Evolutionary conservation across 2,329 filamentous ascomycete species (phyloP), one percentile per base, ranked within the genome.

Genomic region (Epichloe brachyelytri): DNA sequence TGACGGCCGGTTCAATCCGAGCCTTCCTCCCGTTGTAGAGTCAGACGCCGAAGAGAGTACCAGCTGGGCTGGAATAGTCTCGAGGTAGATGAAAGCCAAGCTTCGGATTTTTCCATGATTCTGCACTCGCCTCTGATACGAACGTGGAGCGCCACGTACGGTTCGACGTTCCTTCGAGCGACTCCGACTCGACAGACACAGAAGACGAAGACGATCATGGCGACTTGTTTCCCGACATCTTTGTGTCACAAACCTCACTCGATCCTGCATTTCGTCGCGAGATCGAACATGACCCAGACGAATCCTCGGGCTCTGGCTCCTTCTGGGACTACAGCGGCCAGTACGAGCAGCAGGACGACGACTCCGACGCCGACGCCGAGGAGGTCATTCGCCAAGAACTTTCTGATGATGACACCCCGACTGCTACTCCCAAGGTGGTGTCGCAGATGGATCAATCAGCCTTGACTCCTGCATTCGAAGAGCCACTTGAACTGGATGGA

Each of bases 141-240:
- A 58, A 62, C 38, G 56, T 66, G 10, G 71, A 77, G 56, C 80
- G 85, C 53, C 84, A 84, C 57, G 87, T 93, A 43, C 86, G 85
- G 59, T 93, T 93, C 60, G 76, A 82, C 49, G 74, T 83, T 40
- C 76, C 82, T 52, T 75, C 77, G 53, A 83, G 83, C 51, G 83
- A 87, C 58, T 85, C 78, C 50, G 78, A 82, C 53, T 79, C 77
- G 3, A 82, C 80, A 49, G 81, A 82, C 48, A 78, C 74, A 4
- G 79, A 83, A 39, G 76, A 82, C 52, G 77, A 82, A 55, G 76
- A 81, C 53, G 77, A 82, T 55, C 68, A 75, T 44, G 76, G 79
- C 53, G 78, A 80, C 55, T 78, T 88, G 56, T 88, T 88, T 55
- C 84, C 86, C 1, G 82, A 89, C 62, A 82, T 91, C 53, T 91